phyloP scores from a whole-genome alignment of 148 eudicot genomes.

The Pharnaceum exiguum region DNA sequence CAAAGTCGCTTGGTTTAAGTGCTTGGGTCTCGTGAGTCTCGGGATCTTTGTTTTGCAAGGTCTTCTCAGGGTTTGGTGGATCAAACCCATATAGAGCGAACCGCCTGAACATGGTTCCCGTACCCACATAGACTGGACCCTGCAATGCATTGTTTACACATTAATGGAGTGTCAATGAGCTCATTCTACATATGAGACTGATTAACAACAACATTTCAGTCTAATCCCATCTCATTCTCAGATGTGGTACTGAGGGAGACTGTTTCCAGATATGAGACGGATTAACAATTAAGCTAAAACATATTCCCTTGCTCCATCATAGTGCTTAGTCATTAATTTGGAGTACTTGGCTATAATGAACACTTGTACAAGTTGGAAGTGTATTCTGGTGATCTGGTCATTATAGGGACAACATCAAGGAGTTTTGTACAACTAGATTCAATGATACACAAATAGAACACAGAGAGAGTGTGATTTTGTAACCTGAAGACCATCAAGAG shows the following conservation, averaged over 20 bases:
- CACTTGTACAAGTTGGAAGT: too few relatives aligned
- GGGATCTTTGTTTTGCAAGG: constrained; percentile 17
- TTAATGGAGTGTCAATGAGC: too few relatives aligned
- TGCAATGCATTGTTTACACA: constrained; percentile 10
- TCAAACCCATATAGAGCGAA: constrained; percentile 92
- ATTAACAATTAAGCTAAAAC: too few relatives aligned
- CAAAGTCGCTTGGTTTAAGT: constrained; percentile 56
- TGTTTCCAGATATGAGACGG: too few relatives aligned
- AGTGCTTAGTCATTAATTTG: not conserved
- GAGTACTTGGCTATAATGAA: not conserved
- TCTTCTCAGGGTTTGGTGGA: constrained; percentile 57
- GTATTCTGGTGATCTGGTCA: too few relatives aligned
- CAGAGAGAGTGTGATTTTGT: not conserved
- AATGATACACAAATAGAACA: too few relatives aligned
- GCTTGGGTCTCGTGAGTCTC: constrained; percentile 53
- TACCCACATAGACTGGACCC: constrained; percentile 97
- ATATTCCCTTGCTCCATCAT: not conserved
- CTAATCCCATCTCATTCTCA: too few relatives aligned
- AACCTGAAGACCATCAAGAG: constrained; percentile 92
- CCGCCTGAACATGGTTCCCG: constrained; percentile 85
- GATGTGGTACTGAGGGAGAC: too few relatives aligned
- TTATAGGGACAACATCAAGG: too few relatives aligned
- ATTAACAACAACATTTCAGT: too few relatives aligned
- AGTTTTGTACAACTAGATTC: too few relatives aligned
- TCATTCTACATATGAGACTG: too few relatives aligned